These are phyloP conservation scores for Crithidia sp. DNA, from an alignment of 208 protist genomes.

Conservation along the genomic window DNA sequence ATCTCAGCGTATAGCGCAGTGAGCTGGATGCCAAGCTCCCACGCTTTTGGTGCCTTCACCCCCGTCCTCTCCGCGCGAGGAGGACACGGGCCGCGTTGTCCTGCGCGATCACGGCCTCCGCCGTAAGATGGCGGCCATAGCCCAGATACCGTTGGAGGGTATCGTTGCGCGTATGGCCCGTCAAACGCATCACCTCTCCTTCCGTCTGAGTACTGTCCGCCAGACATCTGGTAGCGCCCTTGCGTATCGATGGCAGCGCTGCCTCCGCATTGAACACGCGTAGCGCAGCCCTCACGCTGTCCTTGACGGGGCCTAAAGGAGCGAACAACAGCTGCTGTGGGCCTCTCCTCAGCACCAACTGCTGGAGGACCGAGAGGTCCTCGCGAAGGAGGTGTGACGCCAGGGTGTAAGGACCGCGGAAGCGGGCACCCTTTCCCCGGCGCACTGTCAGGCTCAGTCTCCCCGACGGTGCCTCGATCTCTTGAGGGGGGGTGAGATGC, in stretches of 20 bases:
- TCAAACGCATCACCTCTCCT: not conserved
- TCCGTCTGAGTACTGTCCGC: not conserved
- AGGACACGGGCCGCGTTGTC: not conserved
- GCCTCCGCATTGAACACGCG: not conserved
- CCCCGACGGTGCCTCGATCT: not conserved
- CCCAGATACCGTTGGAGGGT: conserved; percentile 2
- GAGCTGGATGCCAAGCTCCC: not conserved
- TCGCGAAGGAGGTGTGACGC: not conserved
- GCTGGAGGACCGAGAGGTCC: not conserved
- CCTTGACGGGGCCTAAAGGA: not conserved
- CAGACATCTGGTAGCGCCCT: not conserved
- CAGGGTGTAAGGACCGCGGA: not conserved
- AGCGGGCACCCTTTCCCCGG: not conserved
- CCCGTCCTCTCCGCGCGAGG: not conserved
- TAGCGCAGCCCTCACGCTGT: not conserved
- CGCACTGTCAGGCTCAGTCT: not conserved
- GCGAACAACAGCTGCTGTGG: not conserved
- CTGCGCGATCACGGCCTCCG: conserved; percentile 3
- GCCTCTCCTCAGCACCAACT: not conserved
- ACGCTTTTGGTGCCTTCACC: not conserved
- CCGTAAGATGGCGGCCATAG: conserved; percentile 10
- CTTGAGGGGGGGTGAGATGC: not conserved
- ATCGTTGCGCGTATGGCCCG: not conserved
- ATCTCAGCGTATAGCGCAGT: not conserved
- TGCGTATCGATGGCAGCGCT: not conserved